Base-by-base conservation (phyloP, 495 filamentous ascomycete genomes). In the Daldinia caldariorum region DNA sequence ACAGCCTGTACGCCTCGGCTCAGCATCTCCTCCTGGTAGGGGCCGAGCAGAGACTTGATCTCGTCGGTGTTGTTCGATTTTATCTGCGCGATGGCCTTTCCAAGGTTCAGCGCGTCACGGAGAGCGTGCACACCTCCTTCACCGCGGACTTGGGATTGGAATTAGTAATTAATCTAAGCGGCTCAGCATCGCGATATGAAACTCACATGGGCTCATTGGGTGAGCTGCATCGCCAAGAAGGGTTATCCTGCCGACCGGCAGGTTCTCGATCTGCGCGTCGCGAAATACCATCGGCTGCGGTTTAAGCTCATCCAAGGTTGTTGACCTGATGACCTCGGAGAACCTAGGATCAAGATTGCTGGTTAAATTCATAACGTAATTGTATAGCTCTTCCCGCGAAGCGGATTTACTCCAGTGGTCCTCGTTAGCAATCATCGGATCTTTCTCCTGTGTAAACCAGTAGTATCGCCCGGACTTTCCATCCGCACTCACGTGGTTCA, bases 191-290 rank as follows among this genome's bases (percentile, higher is more conserved):
- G 16, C 13, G 13, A 13, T 0, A 41, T 0, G 34, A 31, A 6
- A 84, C 86, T 77, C 83, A 90, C 88, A 87, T 68, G 83, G 84
- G 0, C 84, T 81, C 88, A 90, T 90, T 0, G 87, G 80, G 76
- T 91, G 88, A 6, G 86, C 81, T 0, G 88, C 87, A 76, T 90
- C 89, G 3, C 88, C 88, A 6, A 84, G 80, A 22, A 90, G 58
- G 0, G 84, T 85, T 1, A 87, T 78, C 37, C 79, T 72, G 1
- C 86, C 83, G 12, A 67, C 61, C 0, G 78, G 70, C 0, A 77
- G 59, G 18, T 67, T 31, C 2, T 63, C 12, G 4, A 74, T 59
- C 13, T 71, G 58, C 0, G 57, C 43, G 12, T 78, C 78, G 20
- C 73, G 65, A 6, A 65, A 41, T 35, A 76, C n/a, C 6, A 63